Conservation (phyloP, 805 yeast species). For the Myxozyma vanderwaltii region DNA sequence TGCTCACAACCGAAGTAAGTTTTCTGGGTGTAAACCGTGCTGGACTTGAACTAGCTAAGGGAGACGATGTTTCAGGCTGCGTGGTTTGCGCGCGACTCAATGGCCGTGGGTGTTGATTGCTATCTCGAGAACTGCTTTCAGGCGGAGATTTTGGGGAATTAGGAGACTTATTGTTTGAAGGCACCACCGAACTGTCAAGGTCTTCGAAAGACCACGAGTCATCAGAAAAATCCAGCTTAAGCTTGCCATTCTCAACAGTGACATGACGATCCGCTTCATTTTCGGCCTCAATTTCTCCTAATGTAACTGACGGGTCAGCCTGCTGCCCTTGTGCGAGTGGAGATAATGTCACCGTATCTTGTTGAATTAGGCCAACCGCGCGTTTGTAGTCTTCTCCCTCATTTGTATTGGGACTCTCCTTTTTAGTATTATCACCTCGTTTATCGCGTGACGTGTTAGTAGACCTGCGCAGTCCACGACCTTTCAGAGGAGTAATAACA, state of each 20-base stretch:
- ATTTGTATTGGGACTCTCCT: neutral
- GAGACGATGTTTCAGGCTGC: neutral
- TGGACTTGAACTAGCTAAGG: neutral
- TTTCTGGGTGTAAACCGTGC: neutral
- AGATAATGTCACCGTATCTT: conserved; percentile 2
- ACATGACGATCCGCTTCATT: conserved; percentile 12
- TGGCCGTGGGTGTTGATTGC: neutral
- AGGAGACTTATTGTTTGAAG: neutral
- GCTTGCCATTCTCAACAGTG: conserved; percentile 16
- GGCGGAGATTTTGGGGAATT: no score
- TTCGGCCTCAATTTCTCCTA: neutral
- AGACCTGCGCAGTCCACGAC: conserved; percentile 18
- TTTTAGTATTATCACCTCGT: neutral
- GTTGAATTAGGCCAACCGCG: conserved; percentile 2
- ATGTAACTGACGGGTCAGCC: neutral
- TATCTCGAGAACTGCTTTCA: neutral
- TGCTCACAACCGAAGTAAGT: neutral
- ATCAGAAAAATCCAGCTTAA: conserved; percentile 17
- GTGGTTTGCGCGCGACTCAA: neutral
- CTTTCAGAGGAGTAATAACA: conserved; percentile 1
- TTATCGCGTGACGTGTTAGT: conserved; percentile 7
- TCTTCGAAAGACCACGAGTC: conserved; percentile 4
- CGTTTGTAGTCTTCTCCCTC: neutral
- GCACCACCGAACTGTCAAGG: neutral
- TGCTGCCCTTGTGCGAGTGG: neutral